Conservation (phyloP, 768 basidiomycete species). For the Pleurotus sapidus region DNA sequence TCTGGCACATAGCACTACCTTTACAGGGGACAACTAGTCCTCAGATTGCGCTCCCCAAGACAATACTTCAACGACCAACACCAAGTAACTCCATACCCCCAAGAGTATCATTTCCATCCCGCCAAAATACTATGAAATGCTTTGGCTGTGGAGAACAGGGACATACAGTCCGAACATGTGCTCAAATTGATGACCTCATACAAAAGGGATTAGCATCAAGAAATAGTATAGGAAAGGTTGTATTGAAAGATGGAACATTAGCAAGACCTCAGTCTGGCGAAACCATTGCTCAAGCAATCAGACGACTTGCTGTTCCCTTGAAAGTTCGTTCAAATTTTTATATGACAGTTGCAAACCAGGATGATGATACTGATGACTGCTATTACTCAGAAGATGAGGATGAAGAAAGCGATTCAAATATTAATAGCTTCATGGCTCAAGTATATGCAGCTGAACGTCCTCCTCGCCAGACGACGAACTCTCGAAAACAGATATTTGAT, state of each 20-base stretch:
- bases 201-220: background rate
- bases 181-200: background rate
- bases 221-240: background rate
- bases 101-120: background rate
- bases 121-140: background rate
- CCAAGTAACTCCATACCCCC: background rate
- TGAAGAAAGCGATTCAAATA: background rate
- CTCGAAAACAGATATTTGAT: background rate
- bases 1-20: background rate
- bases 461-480: background rate
- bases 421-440: background rate
- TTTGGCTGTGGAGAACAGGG: slow-evolving; percentile 3
- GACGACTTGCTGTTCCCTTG: background rate
- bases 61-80: background rate
- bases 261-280: background rate
- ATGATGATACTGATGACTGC: background rate
- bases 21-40: too few relatives aligned
- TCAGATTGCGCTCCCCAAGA: background rate
- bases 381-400: background rate
- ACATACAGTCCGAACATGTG: background rate
- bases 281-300: background rate
- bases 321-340: background rate
- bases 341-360: background rate
- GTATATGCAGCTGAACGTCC: background rate
- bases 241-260: background rate